Conservation (phyloP, 108 stramenopile genomes). For the Bacterosira constricta region DNA sequence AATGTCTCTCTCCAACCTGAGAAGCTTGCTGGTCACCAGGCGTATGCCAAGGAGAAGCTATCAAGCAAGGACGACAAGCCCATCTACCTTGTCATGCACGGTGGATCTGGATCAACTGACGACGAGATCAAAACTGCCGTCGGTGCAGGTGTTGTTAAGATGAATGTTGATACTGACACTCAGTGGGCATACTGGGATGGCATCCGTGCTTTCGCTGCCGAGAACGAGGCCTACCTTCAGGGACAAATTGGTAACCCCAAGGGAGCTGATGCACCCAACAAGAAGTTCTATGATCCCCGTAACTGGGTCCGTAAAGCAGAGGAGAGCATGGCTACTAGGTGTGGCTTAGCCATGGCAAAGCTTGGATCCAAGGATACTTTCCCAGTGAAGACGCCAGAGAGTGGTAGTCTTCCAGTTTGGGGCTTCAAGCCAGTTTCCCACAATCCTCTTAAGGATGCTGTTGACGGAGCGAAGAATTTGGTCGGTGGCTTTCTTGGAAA, state of each 20-base stretch:
- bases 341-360: slow-evolving; percentile 82
- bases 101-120: slow-evolving; percentile 94
- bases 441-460: slow-evolving; percentile 27
- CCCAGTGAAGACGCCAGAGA: slow-evolving; percentile 29
- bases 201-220: slow-evolving; percentile 73
- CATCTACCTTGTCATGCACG: slow-evolving; percentile 97
- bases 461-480: slow-evolving; percentile 8
- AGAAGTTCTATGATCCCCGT: slow-evolving; percentile 98
- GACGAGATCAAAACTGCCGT: slow-evolving; percentile 92
- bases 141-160: slow-evolving; percentile 92
- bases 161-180: slow-evolving; percentile 99
- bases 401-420: slow-evolving; percentile 29
- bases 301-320: slow-evolving; percentile 95
- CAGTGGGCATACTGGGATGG: slow-evolving; percentile 98
- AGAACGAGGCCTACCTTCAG: slow-evolving; percentile 86
- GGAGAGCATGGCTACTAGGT: slow-evolving; percentile 86
- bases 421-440: slow-evolving; percentile 43
- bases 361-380: slow-evolving; percentile 74
- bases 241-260: slow-evolving; percentile 96
- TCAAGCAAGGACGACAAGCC: slow-evolving; percentile 67
- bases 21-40: slow-evolving; percentile 87
- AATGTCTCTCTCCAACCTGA: slow-evolving; percentile 92
- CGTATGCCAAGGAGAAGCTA: slow-evolving; percentile 82
- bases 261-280: slow-evolving; percentile 96
- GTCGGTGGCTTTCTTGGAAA: slow-evolving; percentile 8